These are phyloP conservation scores for Crithidia expoeki DNA, from an alignment of 208 protist species.

Conservation along the genomic window DNA sequence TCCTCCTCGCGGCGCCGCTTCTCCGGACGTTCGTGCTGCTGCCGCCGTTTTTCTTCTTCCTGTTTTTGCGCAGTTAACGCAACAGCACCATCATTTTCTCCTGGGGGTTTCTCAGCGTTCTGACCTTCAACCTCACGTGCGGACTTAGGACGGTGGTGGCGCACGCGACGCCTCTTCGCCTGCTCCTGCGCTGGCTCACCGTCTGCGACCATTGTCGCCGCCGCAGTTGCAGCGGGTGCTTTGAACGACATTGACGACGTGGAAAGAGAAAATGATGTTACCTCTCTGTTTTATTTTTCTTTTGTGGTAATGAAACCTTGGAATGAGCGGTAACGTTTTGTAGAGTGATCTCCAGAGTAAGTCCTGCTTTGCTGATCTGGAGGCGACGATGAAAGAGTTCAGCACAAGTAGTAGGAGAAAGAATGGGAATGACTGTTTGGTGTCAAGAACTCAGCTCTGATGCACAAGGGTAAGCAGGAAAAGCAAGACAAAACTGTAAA, in stretches of 20 bases:
- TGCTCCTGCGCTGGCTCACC: conserved; percentile 8
- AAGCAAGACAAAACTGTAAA: too few species aligned
- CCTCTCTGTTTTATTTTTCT: neutral
- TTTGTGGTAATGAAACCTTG: too few species aligned
- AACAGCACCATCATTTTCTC: neutral
- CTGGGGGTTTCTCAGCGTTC: neutral
- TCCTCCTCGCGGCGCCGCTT: conserved; percentile 30
- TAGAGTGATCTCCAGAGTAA: too few species aligned
- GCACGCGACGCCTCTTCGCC: conserved; percentile 48
- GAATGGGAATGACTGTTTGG: too few species aligned
- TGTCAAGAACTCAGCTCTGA: too few species aligned
- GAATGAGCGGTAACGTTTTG: too few species aligned
- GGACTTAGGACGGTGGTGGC: conserved; percentile 63
- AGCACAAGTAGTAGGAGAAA: too few species aligned
- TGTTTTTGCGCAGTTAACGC: neutral
- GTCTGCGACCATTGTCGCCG: neutral
- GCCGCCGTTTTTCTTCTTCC: conserved; percentile 1
- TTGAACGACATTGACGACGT: conserved; percentile 4
- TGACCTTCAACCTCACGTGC: conserved; percentile 27
- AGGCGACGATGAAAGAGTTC: too few species aligned
- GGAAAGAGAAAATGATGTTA: neutral
- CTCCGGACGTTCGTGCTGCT: conserved; percentile 19
- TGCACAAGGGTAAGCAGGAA: too few species aligned
- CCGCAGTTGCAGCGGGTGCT: neutral
- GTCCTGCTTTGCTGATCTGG: too few species aligned